phyloP scores from a whole-genome alignment of 2,329 filamentous ascomycete species.

The Aspergillus tamarii region DNA sequence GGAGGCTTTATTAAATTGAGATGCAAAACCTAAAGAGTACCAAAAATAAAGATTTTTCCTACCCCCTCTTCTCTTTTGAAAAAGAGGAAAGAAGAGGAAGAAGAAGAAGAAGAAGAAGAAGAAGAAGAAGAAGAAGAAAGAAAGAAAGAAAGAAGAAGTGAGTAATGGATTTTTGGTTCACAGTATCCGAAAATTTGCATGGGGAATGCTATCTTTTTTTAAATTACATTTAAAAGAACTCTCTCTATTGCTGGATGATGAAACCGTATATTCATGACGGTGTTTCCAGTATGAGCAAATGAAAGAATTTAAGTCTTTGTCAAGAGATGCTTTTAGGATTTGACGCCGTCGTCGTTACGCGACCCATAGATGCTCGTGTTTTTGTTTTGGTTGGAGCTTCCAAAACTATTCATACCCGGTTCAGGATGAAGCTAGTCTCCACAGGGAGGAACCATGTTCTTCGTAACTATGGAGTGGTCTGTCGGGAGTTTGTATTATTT shows the following conservation, averaged over 20 bases:
- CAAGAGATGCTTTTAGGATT: conserved; percentile 18
- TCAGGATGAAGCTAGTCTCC: conserved; percentile 21
- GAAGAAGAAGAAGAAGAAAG: too few species aligned
- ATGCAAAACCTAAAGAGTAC: not conserved
- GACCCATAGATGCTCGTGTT: conserved; percentile 21
- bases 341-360: conserved; percentile 25
- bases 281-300: not conserved
- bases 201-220: not conserved
- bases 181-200: not conserved
- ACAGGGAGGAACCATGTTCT: conserved; percentile 28
- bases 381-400: conserved; percentile 19
- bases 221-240: not conserved
- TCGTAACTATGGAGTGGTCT: not conserved
- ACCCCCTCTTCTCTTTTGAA: not conserved
- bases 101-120: too few species aligned
- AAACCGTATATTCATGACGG: not conserved
- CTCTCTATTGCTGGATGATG: not conserved
- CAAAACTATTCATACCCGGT: conserved; percentile 16
- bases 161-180: not conserved
- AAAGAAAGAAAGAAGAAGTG: not conserved
- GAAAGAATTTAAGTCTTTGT: conserved; percentile 7
- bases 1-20: conserved; percentile 1
- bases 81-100: not conserved
- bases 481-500: not conserved
- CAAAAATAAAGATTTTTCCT: not conserved